phyloP scores from a whole-genome alignment of 805 yeast species.

The Lipomyces starkeyi region DNA sequence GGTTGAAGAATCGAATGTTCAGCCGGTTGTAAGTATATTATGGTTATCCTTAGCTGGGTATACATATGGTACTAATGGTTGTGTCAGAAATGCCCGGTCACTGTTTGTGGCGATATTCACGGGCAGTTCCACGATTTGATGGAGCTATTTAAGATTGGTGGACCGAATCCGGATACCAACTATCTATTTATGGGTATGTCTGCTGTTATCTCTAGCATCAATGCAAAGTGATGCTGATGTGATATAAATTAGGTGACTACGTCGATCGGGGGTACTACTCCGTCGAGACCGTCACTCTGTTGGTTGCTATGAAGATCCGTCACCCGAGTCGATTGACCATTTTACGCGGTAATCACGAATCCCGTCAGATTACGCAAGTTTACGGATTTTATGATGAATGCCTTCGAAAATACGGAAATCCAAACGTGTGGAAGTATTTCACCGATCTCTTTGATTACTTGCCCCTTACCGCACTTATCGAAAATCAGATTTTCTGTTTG shows the following conservation, averaged over 20 bases:
- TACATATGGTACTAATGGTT: neutral
- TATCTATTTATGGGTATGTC: slow-evolving; percentile 72
- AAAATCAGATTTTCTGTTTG: slow-evolving; percentile 85
- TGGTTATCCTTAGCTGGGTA: neutral
- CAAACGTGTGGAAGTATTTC: slow-evolving; percentile 91
- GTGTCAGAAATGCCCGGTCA: slow-evolving; percentile 76
- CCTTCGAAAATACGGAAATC: slow-evolving; percentile 87
- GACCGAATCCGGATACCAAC: slow-evolving; percentile 90
- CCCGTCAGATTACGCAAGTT: slow-evolving; percentile 94
- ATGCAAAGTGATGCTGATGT: neutral
- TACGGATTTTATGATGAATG: slow-evolving; percentile 97
- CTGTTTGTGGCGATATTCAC: slow-evolving; percentile 91
- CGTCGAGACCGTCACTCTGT: slow-evolving; percentile 86
- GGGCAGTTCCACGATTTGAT: slow-evolving; percentile 95
- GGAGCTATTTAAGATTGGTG: slow-evolving; percentile 92
- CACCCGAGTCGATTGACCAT: slow-evolving; percentile 91
- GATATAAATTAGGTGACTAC: slow-evolving; percentile 61
- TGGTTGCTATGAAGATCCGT: slow-evolving; percentile 90
- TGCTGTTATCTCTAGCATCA: neutral
- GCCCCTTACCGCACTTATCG: slow-evolving; percentile 92
- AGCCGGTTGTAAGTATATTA: slow-evolving; percentile 65
- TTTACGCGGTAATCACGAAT: slow-evolving; percentile 92
- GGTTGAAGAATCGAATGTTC: slow-evolving; percentile 86
- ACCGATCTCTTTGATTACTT: slow-evolving; percentile 91
- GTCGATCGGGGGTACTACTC: slow-evolving; percentile 89